Evolutionary conservation across 1,284 basidiomycete species (phyloP), one percentile per base, ranked within the genome.

Genomic region (Moesziomyces sp.): DNA sequence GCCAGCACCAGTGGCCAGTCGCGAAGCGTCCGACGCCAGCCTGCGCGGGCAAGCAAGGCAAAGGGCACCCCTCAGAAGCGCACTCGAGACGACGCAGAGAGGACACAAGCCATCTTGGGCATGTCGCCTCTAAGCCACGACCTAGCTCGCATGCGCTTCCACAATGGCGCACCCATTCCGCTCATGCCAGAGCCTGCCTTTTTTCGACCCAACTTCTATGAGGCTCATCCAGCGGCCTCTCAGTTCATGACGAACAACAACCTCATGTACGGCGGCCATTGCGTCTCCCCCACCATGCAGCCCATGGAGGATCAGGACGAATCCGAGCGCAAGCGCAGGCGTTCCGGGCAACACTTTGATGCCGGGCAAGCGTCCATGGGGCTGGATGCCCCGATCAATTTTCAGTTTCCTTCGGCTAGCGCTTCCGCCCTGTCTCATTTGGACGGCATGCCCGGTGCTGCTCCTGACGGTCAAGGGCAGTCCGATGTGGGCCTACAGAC

Each of bases 121-220:
- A 24, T 69, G 58, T 68, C 71, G 35, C 71, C 71, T 3, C 58
- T 74, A 21, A 64, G 62, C 47, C 47, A 61, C 23, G 65, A 74
- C 45, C 54, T 74, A 54, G 65, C 61, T 18, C 49, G 60, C 38
- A 69, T 74, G 71, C 65, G 69, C 23, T 74, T 74, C 28, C 44
- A 59, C 33, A 44, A 19, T 30, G 38, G 23, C n/a, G 49, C 23
- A 10, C 23, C 47, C n/a, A 9, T 52, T 26, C 46, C 28, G 8
- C 14, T 24, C 19, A 45, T 69, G 48, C 45, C 52, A 18, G 46
- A 52, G 5, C 18, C 56, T 21, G 52, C 42, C 16, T 56, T 69
- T 30, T 63, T 69, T 46, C 48, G 56, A n/a, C 33, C 55, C 19
- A 35, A 40, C 45, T 33, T 69, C n/a, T 59, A 47, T 46, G 30